Evolutionary conservation across 2,329 filamentous ascomycete species (phyloP).

Genomic region (Pseudogymnoascus sp.): DNA sequence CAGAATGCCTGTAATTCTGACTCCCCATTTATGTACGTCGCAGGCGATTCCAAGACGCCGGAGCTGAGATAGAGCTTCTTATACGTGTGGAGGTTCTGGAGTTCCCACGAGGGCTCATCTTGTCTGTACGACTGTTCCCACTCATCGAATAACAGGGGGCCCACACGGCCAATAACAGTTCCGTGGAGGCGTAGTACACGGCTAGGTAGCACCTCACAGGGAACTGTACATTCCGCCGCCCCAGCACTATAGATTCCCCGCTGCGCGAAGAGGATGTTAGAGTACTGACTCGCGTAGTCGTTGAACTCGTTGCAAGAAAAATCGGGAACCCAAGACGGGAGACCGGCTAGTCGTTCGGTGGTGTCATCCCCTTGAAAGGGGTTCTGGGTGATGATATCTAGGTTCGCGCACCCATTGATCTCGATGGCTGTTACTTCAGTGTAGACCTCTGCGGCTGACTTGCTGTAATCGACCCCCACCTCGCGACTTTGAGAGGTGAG

Average conservation of each 20-base stretch:
- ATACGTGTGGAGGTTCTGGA: neutral
- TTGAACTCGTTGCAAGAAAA: neutral
- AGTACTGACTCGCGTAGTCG: neutral
- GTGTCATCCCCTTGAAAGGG: conserved; percentile 13
- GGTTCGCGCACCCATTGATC: conserved; percentile 38
- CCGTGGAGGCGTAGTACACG: neutral
- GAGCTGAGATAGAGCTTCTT: neutral
- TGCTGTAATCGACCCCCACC: conserved; percentile 18
- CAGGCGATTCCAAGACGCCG: neutral
- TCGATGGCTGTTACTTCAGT: conserved; percentile 51
- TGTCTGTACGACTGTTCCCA: neutral
- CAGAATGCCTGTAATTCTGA: conserved; percentile 12
- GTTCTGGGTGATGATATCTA: conserved; percentile 20
- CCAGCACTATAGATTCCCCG: conserved; percentile 6
- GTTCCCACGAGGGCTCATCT: neutral
- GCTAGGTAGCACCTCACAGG: neutral
- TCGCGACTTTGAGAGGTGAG: conserved; percentile 13
- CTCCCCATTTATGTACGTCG: conserved; percentile 1
- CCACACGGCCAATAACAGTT: neutral
- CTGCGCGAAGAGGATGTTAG: conserved; percentile 3
- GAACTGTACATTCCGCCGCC: neutral
- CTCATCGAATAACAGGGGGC: neutral
- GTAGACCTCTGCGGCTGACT: conserved; percentile 5
- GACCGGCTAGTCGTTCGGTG: neutral
- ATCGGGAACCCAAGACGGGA: conserved; percentile 11